Evolutionary conservation across 78 protist genomes (phyloP).

Genomic region (Blattamonas nauphoetae): DNA sequence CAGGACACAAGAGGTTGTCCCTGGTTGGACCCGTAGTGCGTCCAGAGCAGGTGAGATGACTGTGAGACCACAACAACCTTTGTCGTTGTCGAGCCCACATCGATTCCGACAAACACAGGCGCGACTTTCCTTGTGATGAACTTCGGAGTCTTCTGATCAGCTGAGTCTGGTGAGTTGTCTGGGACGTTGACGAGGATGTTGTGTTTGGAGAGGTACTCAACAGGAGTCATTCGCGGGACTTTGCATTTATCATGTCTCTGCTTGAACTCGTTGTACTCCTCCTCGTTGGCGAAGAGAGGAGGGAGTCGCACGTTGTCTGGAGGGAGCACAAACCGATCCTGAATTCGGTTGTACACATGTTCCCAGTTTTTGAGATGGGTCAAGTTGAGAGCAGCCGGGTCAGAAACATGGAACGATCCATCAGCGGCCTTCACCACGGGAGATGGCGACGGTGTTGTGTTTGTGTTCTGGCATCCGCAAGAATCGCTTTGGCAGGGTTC

Average conservation of each 20-base stretch:
- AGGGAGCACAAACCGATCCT: neutral
- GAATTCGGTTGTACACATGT: neutral
- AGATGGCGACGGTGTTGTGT: neutral
- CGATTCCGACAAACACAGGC: slow-evolving; percentile 22
- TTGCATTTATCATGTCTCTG: neutral
- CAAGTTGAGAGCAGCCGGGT: no score
- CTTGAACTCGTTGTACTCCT: neutral
- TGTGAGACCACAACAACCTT: neutral
- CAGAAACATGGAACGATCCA: no score
- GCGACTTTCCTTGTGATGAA: neutral
- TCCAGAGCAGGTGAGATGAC: neutral
- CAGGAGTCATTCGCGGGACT: neutral
- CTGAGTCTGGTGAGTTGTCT: neutral
- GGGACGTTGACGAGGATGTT: neutral
- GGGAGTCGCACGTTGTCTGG: neutral
- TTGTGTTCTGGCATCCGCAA: neutral
- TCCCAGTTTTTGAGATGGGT: neutral
- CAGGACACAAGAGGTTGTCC: slow-evolving; percentile 6
- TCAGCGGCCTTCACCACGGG: neutral
- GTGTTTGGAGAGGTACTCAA: neutral
- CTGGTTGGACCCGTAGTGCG: slow-evolving; percentile 7
- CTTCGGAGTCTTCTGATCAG: neutral
- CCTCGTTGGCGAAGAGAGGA: slow-evolving; percentile 6
- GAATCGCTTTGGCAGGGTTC: neutral
- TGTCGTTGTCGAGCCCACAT: slow-evolving; percentile 27